A percentile compares a stretch with the other conserved stretches of the same genome.
These are phyloP conservation scores for Suillus hirtellus DNA, from an alignment of 768 basidiomycete species.

Conservation along the genomic window DNA sequence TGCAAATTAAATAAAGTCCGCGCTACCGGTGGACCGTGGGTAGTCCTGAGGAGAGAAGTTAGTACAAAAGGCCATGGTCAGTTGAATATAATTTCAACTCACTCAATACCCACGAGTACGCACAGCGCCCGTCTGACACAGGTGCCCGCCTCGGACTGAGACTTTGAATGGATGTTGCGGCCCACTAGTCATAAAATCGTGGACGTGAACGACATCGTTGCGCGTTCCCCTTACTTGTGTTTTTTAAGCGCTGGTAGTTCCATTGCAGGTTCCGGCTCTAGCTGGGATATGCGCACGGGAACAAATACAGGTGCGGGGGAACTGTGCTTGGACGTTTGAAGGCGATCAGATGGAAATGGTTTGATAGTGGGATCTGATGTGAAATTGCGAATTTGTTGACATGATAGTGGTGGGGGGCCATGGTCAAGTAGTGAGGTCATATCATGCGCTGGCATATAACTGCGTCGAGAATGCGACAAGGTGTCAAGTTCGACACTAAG, in stretches of 20 bases:
- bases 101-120: background rate
- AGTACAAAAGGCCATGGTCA: background rate
- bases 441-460: slow-evolving; percentile 2
- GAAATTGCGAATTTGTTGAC: slow-evolving; percentile 6
- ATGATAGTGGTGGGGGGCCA: background rate
- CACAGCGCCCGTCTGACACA: background rate
- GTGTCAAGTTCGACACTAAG: background rate
- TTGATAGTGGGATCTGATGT: slow-evolving; percentile 1
- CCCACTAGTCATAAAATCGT: background rate
- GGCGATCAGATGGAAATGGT: background rate
- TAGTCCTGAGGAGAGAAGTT: background rate
- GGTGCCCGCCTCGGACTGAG: background rate
- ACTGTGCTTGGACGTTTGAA: slow-evolving; percentile 10
- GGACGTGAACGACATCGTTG: background rate
- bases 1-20: background rate
- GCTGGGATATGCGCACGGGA: slow-evolving; percentile 32
- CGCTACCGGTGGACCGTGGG: background rate
- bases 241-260: slow-evolving; percentile 22
- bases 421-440: slow-evolving; percentile 1
- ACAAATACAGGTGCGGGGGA: slow-evolving; percentile 20
- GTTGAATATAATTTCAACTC: background rate
- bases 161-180: background rate
- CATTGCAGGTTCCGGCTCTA: slow-evolving; percentile 36
- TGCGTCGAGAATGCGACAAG: background rate
- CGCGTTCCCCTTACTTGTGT: background rate